Evolutionary conservation across 2,329 filamentous ascomycete genomes (phyloP).

Genomic region (Elsinoe perseae): DNA sequence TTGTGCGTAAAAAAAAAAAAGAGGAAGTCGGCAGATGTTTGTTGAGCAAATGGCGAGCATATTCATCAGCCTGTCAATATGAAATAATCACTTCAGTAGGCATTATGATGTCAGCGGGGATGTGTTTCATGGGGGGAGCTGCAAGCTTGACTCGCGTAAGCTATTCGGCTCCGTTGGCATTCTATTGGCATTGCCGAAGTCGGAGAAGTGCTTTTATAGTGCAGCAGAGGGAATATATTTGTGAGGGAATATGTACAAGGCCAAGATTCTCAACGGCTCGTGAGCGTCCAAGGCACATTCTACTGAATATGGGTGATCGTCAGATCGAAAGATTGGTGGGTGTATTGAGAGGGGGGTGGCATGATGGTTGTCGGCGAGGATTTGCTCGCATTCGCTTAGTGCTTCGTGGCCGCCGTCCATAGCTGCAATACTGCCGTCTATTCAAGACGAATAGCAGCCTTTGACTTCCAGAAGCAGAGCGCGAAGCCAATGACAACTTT

Average conservation of each 20-base stretch:
- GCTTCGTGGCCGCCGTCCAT: too few species aligned
- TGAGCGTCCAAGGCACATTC: not conserved
- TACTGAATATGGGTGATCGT: not conserved
- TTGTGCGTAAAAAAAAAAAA: not conserved
- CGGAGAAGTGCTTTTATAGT: not conserved
- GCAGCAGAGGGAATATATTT: not conserved
- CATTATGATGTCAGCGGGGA: not conserved
- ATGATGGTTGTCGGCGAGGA: too few species aligned
- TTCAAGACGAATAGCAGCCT: not conserved
- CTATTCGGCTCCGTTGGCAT: not conserved
- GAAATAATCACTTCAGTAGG: not conserved
- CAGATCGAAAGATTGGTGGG: not conserved
- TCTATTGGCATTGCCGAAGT: not conserved
- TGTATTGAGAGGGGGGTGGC: not conserved
- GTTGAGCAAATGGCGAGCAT: too few species aligned
- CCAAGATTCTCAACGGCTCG: not conserved
- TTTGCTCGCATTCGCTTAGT: too few species aligned
- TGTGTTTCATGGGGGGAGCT: not conserved
- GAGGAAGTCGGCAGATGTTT: not conserved
- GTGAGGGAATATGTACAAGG: not conserved
- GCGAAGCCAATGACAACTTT: constrained; percentile 34
- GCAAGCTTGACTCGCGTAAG: not conserved
- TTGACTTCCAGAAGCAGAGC: constrained; percentile 35
- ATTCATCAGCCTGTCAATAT: too few species aligned
- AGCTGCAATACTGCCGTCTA: not conserved